Evolutionary conservation across 768 basidiomycete genomes (phyloP), one percentile per base, ranked within the genome.

Genomic region (Boletus eberwhitei): DNA sequence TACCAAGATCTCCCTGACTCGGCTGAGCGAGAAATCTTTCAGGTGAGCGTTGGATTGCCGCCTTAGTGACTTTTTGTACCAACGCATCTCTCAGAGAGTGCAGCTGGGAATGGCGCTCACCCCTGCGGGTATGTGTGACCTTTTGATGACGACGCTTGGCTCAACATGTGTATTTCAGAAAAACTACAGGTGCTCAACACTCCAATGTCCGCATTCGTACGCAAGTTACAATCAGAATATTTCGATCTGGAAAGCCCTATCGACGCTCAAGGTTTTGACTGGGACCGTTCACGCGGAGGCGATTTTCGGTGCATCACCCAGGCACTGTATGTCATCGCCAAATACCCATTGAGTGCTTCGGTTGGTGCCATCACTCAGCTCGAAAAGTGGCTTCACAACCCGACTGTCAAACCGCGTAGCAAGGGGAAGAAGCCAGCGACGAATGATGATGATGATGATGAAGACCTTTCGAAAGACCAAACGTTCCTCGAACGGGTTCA

Each of bases 61-160:
- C 37, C 24, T 35, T 29, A 22, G 1, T 40, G 41, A 29, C 12
- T 3, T 46, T 19, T 24, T 2, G 39, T 50, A 16, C 44, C 5
- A n/a, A 61, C 41, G 21, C 29, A 22, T 34, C 59, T 19, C 12
- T 4, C 45, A 90, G 86, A 78, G 88, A 46, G 88, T 90, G 8
- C 88, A 90, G 69, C 75, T 88, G 4, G 88, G 88, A 8, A 85
- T 90, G 77, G 87, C 88, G 0, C 73, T 89, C 31, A 89, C 87
- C 0, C 84, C 85, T 5, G 83, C 86, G 58, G 85, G 83, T 80
- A 53, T 34, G 74, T 64, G 0, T 3, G 3, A 13, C 37, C 12
- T 19, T 19, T 9, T 8, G 16, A 9, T 17, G 6, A 5, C 16
- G 51, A 17, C 1, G 3, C 32, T 17, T 42, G 37, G n/a, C 41